Base-by-base conservation (phyloP, 1,139 yeast genomes). In the Debaryomycetaceae sp. region DNA sequence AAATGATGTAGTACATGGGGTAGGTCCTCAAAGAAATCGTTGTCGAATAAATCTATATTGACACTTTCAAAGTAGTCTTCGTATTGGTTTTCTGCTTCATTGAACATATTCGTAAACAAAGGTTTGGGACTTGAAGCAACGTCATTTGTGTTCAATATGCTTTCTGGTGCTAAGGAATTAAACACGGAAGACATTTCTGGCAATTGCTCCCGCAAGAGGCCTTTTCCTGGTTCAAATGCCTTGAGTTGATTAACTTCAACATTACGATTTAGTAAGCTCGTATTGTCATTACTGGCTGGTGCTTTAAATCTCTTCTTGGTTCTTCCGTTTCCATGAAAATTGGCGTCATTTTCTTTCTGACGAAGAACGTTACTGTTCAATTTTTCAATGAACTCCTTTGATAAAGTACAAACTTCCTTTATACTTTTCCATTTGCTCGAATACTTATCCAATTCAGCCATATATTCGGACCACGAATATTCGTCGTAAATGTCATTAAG, bases 41-140 rank as follows among this genome's bases (percentile, higher is more conserved):
- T 60, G 46, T 62, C 61, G 49, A 65, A 65, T n/a, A 65, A 50
- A 44, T 65, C 69, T 39, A 60, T 53, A 37, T 62, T 68, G 58
- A 65, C 55, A n/a, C 61, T 52, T 35, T 62, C 67, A 45, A 63
- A 58, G 45, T 60, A 63, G 34, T 58, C 59, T 37, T 64, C 65
- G 42, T 54, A 59, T 41, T 50, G 53, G 36, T 47, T 45, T 14
- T 39, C 31, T 27, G 31, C 11, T 8, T 27, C 31, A 8, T 7
- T 8, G 11, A 27, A 8, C 11, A 11, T 27, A 27, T 7, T 27
- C 11, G 11, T 27, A 27, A 11, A 11, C 11, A 8, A 11, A 8
- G 8, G 4, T 7, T 7, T 7, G 11, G 31, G 11, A 27, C 11
- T 7, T 27, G 31, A 27, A 11, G 31, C 11, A 11, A 11, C 11